Evolutionary conservation across 495 filamentous ascomycete genomes (phyloP), one percentile per base, ranked within the genome.

Genomic region (Neurospora cerealis): DNA sequence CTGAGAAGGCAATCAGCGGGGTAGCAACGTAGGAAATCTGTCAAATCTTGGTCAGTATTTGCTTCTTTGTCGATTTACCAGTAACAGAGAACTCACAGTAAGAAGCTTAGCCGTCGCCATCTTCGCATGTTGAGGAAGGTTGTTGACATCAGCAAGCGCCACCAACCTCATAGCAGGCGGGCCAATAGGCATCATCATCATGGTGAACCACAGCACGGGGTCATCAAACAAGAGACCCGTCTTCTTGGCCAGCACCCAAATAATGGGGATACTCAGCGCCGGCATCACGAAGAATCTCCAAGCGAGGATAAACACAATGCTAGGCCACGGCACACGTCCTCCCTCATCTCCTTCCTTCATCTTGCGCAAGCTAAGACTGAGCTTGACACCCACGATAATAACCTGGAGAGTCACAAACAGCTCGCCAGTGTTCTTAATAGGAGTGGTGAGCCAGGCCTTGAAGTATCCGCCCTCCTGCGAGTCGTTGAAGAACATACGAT

Each of bases 141-240:
- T 87, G 42, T 87, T 89, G 4, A 93, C 85, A 73, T 94, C 91
- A 4, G 91, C 86, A 70, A 93, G 79, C 2, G 89, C 88, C 21
- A 89, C 88, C 19, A 93, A 80, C 72, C 90, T 91, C 87, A 93
- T 87, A 0, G 91, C 90, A 3, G 89, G 88, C 11, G 92, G 92
- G 0, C 93, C 92, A 2, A 86, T 85, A 0, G 93, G 91, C 89
- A 94, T 93, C 32, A 93, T 77, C 91, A 93, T 93, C 85, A 94
- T 86, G 10, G 83, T 82, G 77, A 93, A 94, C 90, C 90, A 94
- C 24, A 94, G 78, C 48, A 95, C 89, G 0, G 93, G 92, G 78
- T 95, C 92, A 5, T 83, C 73, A 9, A 83, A 80, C 3, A 94
- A 79, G 9, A 90, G 21, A 21, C 77, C 73, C 0, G 91, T 93